A percentile compares a stretch with the other conserved stretches of the same genome.
phyloP scores from a whole-genome alignment of 495 filamentous ascomycete species.

The Tuber indicum region DNA sequence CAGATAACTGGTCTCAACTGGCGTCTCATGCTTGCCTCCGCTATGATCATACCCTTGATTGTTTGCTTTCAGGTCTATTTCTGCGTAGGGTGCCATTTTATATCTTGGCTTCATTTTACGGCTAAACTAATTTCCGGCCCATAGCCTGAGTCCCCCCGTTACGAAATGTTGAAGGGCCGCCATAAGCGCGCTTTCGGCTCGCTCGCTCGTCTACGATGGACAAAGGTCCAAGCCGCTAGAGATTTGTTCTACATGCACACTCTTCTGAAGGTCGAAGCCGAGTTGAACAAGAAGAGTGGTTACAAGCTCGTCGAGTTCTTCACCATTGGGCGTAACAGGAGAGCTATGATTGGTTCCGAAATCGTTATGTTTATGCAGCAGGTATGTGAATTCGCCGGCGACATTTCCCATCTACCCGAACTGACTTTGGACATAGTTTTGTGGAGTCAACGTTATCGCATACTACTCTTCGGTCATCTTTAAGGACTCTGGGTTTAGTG shows the following conservation, averaged over 20 bases:
- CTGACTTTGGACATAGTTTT: constrained; percentile 30
- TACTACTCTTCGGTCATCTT: constrained; percentile 68
- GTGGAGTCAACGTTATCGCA: constrained; percentile 57
- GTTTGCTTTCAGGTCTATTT: constrained; percentile 64
- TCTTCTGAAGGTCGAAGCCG: constrained; percentile 60
- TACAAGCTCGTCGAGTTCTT: constrained; percentile 63
- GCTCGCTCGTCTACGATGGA: constrained; percentile 59
- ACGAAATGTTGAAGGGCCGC: constrained; percentile 67
- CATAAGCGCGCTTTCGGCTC: constrained; percentile 60
- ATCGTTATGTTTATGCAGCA: constrained; percentile 88
- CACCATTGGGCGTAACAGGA: constrained; percentile 68
- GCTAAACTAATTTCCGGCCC: not conserved
- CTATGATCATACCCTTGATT: constrained; percentile 65
- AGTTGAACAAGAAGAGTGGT: constrained; percentile 52
- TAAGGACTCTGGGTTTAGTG: constrained; percentile 52
- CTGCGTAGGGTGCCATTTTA: constrained; percentile 57
- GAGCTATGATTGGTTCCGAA: constrained; percentile 64
- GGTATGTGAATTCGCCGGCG: constrained; percentile 44
- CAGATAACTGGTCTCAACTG: constrained; percentile 62
- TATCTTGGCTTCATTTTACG: not conserved
- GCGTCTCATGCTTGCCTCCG: constrained; percentile 77
- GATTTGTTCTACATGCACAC: constrained; percentile 78
- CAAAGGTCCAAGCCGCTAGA: constrained; percentile 69
- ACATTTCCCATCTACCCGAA: not conserved
- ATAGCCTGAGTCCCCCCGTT: constrained; percentile 52